Evolutionary conservation across 1,139 yeast species (phyloP), one percentile per base, ranked within the genome.

Genomic region (Scheffersomyces illinoinensis): DNA sequence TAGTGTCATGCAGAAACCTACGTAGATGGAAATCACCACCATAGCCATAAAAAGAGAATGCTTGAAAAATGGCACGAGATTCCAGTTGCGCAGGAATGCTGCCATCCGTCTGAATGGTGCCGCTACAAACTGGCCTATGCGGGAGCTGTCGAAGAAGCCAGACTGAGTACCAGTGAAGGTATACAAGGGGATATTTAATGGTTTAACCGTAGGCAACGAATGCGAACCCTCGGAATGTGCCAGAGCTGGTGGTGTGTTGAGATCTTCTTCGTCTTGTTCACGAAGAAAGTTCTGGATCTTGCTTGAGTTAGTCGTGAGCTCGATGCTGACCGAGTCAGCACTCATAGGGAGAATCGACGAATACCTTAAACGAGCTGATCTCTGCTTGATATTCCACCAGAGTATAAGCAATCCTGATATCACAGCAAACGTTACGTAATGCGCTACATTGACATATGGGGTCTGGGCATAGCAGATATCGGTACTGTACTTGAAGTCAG

Each of bases 381-480:
- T 70, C 56, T 70, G 76, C 56, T 70, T 71, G 55, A 74, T 58
- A 59, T 76, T 74, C 74, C 76, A 76, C 59, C 65, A 64, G 19
- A 79, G 64, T 18, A 81, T 59, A 1, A 72, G 33, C 3, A 73
- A 20, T 0, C 73, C 80, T 19, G 78, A 72, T 0, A 71, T 47
- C 2, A 81, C 71, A 1, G 86, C 82, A 58, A 79, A 66, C 0
- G 71, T 53, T 0, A 77, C 72, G 64, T 84, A 85, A 56, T 71
- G 62, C 3, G 67, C 64, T 2, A 84, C 71, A 61, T 83, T 83
- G 43, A 72, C 60, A 65, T 84, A 84, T 1, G 89, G 88, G 2
- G 76, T 72, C 10, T 84, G 84, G 53, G 82, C 68, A 66, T 80
- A 81, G 68, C 89, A 85, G 39, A 84, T 67, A 5, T 70, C 64